phyloP scores from a whole-genome alignment of 352 stramenopile genomes.

The Phytophthora pinifolia region DNA sequence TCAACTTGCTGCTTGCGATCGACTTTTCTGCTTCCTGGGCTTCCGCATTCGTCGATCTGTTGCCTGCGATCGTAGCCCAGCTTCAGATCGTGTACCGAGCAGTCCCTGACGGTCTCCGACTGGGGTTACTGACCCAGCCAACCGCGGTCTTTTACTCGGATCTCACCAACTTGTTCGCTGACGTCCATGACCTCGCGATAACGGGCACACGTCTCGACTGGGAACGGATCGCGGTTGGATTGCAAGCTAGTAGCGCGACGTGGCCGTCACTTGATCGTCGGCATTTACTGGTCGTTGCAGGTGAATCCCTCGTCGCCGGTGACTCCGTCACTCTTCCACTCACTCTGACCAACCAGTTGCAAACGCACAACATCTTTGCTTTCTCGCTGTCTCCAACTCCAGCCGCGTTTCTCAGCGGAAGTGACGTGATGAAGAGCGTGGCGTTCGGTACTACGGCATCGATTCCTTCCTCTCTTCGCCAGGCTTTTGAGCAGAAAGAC shows the following conservation, averaged over 20 bases:
- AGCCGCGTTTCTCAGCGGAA: conserved; percentile 10
- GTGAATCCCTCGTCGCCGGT: conserved; percentile 11
- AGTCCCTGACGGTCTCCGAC: conserved; percentile 22
- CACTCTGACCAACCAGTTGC: conserved; percentile 17
- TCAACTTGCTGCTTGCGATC: conserved; percentile 55
- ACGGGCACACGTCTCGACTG: conserved; percentile 13
- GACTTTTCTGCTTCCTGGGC: conserved; percentile 30
- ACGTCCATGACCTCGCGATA: conserved; percentile 13
- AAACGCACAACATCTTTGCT: conserved; percentile 30
- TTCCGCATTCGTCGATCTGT: conserved; percentile 24
- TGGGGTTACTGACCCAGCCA: conserved; percentile 31
- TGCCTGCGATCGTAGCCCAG: conserved; percentile 39
- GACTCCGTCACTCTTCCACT: conserved; percentile 10
- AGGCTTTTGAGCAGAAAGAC: conserved; percentile 34
- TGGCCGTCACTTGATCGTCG: conserved; percentile 35
- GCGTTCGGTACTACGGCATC: conserved; percentile 10
- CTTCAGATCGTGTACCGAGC: conserved; percentile 38
- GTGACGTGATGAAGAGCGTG: conserved; percentile 25
- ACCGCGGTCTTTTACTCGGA: conserved; percentile 20
- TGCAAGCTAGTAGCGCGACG: conserved; percentile 8
- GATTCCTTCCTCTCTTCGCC: conserved; percentile 31
- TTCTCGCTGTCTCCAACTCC: conserved; percentile 29
- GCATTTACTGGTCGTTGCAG: conserved; percentile 24
- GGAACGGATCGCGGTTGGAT: conserved; percentile 17
- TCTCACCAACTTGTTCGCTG: conserved; percentile 23